A percentile compares a stretch with the other conserved stretches of the same genome.
Conservation (phyloP, 768 basidiomycete genomes). For the Vishniacozyma victoriae region DNA sequence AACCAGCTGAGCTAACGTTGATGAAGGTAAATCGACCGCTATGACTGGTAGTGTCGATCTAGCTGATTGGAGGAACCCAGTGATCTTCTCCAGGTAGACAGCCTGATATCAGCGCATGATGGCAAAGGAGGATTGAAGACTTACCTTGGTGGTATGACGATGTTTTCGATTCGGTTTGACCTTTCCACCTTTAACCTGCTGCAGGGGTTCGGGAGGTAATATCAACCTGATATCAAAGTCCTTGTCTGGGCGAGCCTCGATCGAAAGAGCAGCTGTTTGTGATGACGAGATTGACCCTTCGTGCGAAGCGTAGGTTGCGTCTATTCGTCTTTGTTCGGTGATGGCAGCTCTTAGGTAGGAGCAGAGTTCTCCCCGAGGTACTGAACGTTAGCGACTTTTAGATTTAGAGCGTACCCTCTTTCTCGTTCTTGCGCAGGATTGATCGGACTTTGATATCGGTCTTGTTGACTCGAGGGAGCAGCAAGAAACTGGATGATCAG, state of each 20-base stretch:
- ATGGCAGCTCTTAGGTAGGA: slow-evolving; percentile 32
- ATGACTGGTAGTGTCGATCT: slow-evolving; percentile 33
- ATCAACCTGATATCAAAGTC: slow-evolving; percentile 40
- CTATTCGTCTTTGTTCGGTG: slow-evolving; percentile 40
- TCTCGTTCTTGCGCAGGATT: slow-evolving; percentile 35
- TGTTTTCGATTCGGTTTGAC: slow-evolving; percentile 29
- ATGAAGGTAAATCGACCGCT: slow-evolving; percentile 34
- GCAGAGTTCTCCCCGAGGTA: slow-evolving; percentile 37
- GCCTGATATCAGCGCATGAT: slow-evolving; percentile 10
- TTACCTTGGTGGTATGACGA: slow-evolving; percentile 28
- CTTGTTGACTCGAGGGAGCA: slow-evolving; percentile 37
- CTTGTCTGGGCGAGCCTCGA: slow-evolving; percentile 11
- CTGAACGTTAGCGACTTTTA: slow-evolving; percentile 6
- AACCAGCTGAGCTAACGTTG: slow-evolving; percentile 28
- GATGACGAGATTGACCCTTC: slow-evolving; percentile 28
- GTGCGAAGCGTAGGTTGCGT: slow-evolving; percentile 34
- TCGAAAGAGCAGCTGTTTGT: slow-evolving; percentile 22
- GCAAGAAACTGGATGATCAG: slow-evolving; percentile 32
- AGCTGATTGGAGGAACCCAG: slow-evolving; percentile 30
- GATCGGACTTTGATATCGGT: slow-evolving; percentile 35
- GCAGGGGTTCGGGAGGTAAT: slow-evolving; percentile 35
- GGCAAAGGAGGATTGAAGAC: neutral
- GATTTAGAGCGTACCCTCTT: slow-evolving; percentile 30
- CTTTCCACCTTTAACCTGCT: slow-evolving; percentile 21
- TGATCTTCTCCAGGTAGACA: slow-evolving; percentile 37